Evolutionary conservation across 2,329 filamentous ascomycete genomes (phyloP).

Genomic region (Neofusicoccum umdonicola): DNA sequence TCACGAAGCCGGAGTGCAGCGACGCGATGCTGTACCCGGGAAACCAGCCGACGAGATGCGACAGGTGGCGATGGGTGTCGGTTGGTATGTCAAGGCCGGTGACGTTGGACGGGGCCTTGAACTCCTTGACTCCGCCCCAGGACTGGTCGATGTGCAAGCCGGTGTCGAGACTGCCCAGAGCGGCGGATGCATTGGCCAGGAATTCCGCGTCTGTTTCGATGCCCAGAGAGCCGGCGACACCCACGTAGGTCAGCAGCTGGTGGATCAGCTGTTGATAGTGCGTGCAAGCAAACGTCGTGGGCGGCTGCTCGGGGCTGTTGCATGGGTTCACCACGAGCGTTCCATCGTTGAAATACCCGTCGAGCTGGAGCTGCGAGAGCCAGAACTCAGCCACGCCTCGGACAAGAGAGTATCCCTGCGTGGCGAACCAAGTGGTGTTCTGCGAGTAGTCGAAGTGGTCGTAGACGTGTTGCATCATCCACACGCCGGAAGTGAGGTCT

Average conservation of each 20-base stretch:
- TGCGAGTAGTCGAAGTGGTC: constrained; percentile 57
- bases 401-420: constrained; percentile 42
- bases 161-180: constrained; percentile 50
- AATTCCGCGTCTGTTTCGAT: constrained; percentile 34
- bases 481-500: constrained; percentile 51
- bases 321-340: constrained; percentile 58
- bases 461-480: constrained; percentile 61
- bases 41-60: constrained; percentile 56
- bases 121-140: constrained; percentile 50
- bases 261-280: constrained; percentile 54
- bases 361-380: constrained; percentile 53
- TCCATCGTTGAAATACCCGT: constrained; percentile 50
- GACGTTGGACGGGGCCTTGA: constrained; percentile 44
- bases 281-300: constrained; percentile 51
- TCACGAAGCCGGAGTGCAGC: constrained; percentile 42
- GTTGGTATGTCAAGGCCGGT: constrained; percentile 41
- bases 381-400: constrained; percentile 51
- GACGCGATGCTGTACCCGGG: constrained; percentile 53
- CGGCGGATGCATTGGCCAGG: constrained; percentile 36
- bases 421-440: constrained; percentile 45
- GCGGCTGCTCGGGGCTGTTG: constrained; percentile 58
- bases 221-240: constrained; percentile 23
- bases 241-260: constrained; percentile 35
- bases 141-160: constrained; percentile 47
- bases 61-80: constrained; percentile 53